Percentiles rank a stretch among this genome's conserved stretches.
Evolutionary conservation across 2,329 filamentous ascomycete genomes (phyloP).

Genomic region (Ceratocystis diversiconidia): DNA sequence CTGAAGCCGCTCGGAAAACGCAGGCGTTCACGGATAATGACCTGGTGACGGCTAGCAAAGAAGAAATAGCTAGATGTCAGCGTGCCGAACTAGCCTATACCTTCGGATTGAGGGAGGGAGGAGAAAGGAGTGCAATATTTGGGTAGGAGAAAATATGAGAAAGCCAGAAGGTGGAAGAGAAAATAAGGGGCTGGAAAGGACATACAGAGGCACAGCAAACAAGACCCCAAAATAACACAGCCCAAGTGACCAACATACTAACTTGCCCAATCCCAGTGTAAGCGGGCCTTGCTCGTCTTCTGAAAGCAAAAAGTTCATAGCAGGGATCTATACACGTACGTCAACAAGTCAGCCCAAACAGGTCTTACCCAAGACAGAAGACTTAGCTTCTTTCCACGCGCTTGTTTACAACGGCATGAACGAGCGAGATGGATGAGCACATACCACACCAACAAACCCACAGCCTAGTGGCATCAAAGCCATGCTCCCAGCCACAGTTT

Average conservation of each 20-base stretch:
- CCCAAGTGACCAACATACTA: conserved; percentile 82
- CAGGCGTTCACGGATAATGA: conserved; percentile 82
- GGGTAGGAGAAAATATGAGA: no score
- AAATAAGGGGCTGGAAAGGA: conserved; percentile 12
- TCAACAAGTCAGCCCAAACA: background rate
- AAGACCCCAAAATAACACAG: conserved; percentile 95
- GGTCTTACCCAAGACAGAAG: background rate
- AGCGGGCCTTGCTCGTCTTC: conserved; percentile 67
- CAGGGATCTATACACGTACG: conserved; percentile 48
- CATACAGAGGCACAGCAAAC: conserved; percentile 75
- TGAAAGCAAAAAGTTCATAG: conserved; percentile 72
- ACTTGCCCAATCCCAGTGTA: conserved; percentile 54
- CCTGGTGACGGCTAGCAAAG: conserved; percentile 52
- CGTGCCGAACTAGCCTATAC: background rate
- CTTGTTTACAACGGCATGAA: background rate
- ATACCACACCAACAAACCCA: conserved; percentile 76
- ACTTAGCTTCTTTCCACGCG: background rate
- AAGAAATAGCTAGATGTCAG: background rate
- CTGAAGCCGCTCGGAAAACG: conserved; percentile 94
- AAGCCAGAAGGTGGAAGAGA: conserved; percentile 1
- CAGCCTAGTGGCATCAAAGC: conserved; percentile 94
- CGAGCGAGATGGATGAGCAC: conserved; percentile 21
- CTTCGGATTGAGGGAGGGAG: background rate
- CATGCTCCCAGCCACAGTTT: conserved; percentile 88
- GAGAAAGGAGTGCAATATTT: background rate